phyloP scores from a whole-genome alignment of 768 basidiomycete genomes.

The Russula ochroleuca region DNA sequence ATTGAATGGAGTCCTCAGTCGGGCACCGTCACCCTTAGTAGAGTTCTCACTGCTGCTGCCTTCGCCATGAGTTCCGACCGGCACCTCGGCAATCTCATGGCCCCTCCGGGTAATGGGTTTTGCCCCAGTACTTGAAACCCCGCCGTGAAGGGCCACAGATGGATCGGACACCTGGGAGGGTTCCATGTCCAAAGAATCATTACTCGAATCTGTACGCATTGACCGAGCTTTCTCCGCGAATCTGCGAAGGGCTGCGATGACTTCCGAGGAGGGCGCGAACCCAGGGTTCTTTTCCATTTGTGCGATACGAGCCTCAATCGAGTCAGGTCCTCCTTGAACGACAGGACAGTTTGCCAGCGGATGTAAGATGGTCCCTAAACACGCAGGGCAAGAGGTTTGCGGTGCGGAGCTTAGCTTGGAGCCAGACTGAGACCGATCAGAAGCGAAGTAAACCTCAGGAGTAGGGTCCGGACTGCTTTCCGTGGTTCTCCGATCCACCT shows the following conservation, averaged over 20 bases:
- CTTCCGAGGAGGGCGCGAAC: not conserved
- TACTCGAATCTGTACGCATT: not conserved
- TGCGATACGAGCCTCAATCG: not conserved
- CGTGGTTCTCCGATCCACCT: not conserved
- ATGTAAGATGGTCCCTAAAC: not conserved
- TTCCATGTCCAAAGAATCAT: not conserved
- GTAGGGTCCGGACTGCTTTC: not conserved
- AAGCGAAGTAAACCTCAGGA: not conserved
- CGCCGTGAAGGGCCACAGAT: not conserved
- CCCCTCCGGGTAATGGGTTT: slow-evolving; percentile 10
- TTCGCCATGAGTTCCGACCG: slow-evolving; percentile 20
- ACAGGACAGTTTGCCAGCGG: slow-evolving; percentile 5
- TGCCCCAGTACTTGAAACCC: not conserved
- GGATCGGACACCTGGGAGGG: not conserved
- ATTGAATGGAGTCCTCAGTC: not conserved
- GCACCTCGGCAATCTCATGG: slow-evolving; percentile 20
- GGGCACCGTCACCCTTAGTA: slow-evolving; percentile 4
- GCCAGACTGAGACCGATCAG: not conserved
- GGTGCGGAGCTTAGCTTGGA: not conserved
- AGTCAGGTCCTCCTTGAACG: slow-evolving; percentile 1
- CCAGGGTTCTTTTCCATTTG: slow-evolving; percentile 14
- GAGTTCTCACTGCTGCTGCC: slow-evolving; percentile 25
- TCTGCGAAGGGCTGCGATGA: not conserved
- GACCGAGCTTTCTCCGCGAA: slow-evolving; percentile 1
- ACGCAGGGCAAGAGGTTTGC: slow-evolving; percentile 2